Base-by-base conservation (phyloP, 202 grass and related monocot genomes). In the Brachypodium distachyon region DNA sequence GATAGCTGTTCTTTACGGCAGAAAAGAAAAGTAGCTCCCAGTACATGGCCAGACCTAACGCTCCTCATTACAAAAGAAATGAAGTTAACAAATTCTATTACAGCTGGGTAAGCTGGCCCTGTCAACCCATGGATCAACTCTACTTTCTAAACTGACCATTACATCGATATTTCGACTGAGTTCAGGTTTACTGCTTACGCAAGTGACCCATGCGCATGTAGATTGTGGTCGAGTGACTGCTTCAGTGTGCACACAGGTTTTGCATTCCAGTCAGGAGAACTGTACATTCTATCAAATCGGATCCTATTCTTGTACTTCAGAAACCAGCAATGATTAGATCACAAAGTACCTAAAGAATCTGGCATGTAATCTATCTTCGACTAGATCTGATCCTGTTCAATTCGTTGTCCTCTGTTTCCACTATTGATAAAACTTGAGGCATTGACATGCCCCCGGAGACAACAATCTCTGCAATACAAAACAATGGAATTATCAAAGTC, bases 401-500 rank as follows among this genome's bases (percentile, higher is more conserved):
- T 67, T 87, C 74, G 32, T 82, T 89, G 6, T 75, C 56, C 52
- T 87, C 78, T 23, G 55, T 68, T 54, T 89, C 82, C 57, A 81
- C 10, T 61, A 88, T 81, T 18, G 90, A 85, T 40, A 92, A 29
- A 18, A 88, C 68, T 65, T 81, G 86, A 50, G 90, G 90, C 83
- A 92, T 92, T 42, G 90, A 84, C 76, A 86, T 92, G 59, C 90
- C 90, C 14, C 83, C 90, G 12, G 90, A 92, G 57, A 92, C 82
- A 54, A 92, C 90, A 67, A 92, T 92, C 68, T 92, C 90, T 89
- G 80, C 23, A 48, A 66, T 33, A 74, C n/a, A 8, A 63, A 17
- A 74, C 52, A 79, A 54, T 5, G 3, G 38, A 10, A 77, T 69
- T 13, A 74, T 54, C 13, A 31, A 39, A 71, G 37, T 6, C 4